Conservation (phyloP, 768 basidiomycete species). For the Coprinopsis cinerea region DNA sequence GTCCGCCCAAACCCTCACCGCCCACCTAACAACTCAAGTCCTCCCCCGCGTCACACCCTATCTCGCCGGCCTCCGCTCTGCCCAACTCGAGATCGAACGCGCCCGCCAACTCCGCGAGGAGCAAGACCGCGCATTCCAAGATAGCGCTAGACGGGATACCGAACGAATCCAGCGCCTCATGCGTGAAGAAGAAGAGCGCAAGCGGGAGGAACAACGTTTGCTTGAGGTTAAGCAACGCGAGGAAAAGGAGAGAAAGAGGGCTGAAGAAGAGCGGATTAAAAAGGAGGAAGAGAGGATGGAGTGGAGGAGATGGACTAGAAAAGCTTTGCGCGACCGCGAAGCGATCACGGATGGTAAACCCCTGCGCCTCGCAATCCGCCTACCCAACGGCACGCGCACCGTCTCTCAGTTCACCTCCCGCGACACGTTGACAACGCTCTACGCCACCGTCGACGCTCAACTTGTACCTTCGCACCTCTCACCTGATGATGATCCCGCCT, state of each 20-base stretch:
- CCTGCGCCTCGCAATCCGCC: conserved; percentile 46
- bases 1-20: conserved; percentile 52
- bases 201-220: conserved; percentile 9
- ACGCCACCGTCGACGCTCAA: conserved; percentile 65
- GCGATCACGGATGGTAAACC: conserved; percentile 15
- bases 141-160: conserved; percentile 57
- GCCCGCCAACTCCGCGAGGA: conserved; percentile 68
- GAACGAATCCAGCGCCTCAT: conserved; percentile 66
- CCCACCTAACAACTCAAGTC: conserved; percentile 65
- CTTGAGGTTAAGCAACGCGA: conserved; percentile 4
- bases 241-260: conserved; percentile 22
- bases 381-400: conserved; percentile 51
- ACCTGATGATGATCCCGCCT: conserved; percentile 34
- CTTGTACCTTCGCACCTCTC: conserved; percentile 38
- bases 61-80: conserved; percentile 54
- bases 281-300: conserved; percentile 31
- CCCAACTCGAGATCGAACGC: conserved; percentile 41
- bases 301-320: conserved; percentile 60
- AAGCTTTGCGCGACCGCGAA: conserved; percentile 32
- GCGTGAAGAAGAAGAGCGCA: conserved; percentile 15
- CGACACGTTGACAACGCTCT: conserved; percentile 57
- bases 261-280: conserved; percentile 28
- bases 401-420: conserved; percentile 47
- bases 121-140: conserved; percentile 75
- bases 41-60: conserved; percentile 78